Evolutionary conservation across 2,329 filamentous ascomycete species (phyloP).

Genomic region (Colletotrichum salicis): DNA sequence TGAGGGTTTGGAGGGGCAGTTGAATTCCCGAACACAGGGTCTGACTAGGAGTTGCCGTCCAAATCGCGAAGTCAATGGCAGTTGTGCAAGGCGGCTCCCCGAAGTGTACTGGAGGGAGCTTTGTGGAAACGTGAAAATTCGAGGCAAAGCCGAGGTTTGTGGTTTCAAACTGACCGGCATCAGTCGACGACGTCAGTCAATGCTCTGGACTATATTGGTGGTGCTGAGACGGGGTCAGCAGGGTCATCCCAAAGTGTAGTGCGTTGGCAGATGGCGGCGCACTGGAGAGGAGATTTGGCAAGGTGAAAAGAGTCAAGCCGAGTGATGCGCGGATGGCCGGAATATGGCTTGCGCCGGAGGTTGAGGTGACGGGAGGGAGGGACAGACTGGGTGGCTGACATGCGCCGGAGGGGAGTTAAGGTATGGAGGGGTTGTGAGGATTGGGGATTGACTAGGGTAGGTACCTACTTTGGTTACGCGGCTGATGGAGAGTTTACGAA

Average conservation of each 20-base stretch:
- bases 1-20: slow-evolving; percentile 1
- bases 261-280: neutral
- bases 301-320: neutral
- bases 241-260: slow-evolving; percentile 24
- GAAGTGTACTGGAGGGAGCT: slow-evolving; percentile 1
- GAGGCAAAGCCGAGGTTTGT: slow-evolving; percentile 29
- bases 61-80: neutral
- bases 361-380: neutral
- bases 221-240: slow-evolving; percentile 27
- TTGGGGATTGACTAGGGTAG: neutral
- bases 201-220: slow-evolving; percentile 4
- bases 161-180: slow-evolving; percentile 34
- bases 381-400: neutral
- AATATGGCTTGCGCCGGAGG: neutral
- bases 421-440: neutral
- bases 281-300: neutral
- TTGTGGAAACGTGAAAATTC: slow-evolving; percentile 11
- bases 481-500: neutral
- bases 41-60: slow-evolving; percentile 2
- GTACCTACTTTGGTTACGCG: slow-evolving; percentile 9
- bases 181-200: slow-evolving; percentile 27
- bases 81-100: slow-evolving; percentile 6
- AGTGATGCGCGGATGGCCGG: neutral
- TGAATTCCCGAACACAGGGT: neutral
- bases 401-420: neutral